Evolutionary conservation across 2,329 filamentous ascomycete species (phyloP).

Genomic region (Aspergillus phoenicis): DNA sequence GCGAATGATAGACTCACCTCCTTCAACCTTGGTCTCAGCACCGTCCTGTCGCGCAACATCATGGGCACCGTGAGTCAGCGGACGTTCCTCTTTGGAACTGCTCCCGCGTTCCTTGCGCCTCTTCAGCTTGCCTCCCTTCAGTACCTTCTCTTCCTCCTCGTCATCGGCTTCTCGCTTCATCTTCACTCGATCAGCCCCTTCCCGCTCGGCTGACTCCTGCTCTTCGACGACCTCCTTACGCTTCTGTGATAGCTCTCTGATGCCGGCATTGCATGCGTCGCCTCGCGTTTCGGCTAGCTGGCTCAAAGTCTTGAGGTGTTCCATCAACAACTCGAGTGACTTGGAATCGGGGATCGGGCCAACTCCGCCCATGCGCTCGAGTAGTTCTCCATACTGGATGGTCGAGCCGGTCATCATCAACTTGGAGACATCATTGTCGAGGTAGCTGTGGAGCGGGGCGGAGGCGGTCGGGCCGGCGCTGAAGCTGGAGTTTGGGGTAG

Average conservation of each 20-base stretch:
- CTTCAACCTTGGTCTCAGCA: conserved; percentile 58
- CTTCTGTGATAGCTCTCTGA: conserved; percentile 61
- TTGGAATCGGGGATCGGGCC: conserved; percentile 52
- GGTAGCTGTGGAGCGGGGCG: conserved; percentile 52
- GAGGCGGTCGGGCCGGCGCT: conserved; percentile 47
- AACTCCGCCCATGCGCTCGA: conserved; percentile 56
- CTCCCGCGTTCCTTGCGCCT: conserved; percentile 72
- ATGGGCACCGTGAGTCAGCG: conserved; percentile 64
- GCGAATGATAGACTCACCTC: conserved; percentile 43
- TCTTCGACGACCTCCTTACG: conserved; percentile 61
- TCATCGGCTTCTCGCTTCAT: conserved; percentile 50
- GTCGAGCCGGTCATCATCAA: conserved; percentile 49
- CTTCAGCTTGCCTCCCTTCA: conserved; percentile 68
- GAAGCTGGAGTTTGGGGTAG: conserved; percentile 61
- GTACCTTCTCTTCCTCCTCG: conserved; percentile 48
- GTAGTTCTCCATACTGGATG: conserved; percentile 59
- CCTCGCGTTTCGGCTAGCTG: conserved; percentile 60
- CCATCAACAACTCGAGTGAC: conserved; percentile 53
- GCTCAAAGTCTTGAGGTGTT: conserved; percentile 58
- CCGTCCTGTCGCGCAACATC: conserved; percentile 67
- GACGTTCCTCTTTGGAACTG: conserved; percentile 61
- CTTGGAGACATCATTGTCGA: conserved; percentile 55
- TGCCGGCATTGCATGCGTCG: conserved; percentile 61
- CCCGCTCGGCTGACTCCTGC: conserved; percentile 44
- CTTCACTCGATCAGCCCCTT: conserved; percentile 48